Evolutionary conservation across 2,329 filamentous ascomycete species (phyloP), one percentile per base, ranked within the genome.

Genomic region (Sarocladium oryzae): DNA sequence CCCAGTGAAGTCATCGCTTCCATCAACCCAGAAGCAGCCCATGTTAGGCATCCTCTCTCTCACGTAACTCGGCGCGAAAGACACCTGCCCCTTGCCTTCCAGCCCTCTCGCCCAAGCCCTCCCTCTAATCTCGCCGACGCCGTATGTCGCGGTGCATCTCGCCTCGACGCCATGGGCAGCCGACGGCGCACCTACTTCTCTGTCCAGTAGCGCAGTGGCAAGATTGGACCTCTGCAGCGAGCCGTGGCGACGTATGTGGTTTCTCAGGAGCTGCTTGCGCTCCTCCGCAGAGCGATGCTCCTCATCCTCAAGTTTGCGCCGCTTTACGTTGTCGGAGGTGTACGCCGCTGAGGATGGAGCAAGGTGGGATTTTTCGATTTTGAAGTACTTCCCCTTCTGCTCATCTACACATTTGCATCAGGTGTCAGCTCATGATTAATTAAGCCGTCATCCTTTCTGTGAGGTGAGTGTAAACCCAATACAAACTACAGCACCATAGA

Each of bases 361-460:
- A 15, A 72, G 73, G 51, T 77, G 72, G 35, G 78, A 72, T 41
- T 73, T 76, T 61, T 85, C 79, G 48, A 88, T 77, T 58, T 81
- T 84, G 66, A 87, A 88, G 60, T 87, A 88, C 56, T 80, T 84
- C 33, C 75, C 76, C 63, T 81, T 86, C 38, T 74, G 73, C 13
- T 65, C 49, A 54, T 83, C 80, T 82, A 50, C 16, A 41, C 21
- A 15, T n/a, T n/a, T n/a, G n/a, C n/a, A n/a, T n/a, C n/a, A n/a
- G n/a, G n/a, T n/a, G n/a, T n/a, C n/a, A n/a, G n/a, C n/a, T n/a
- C n/a, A n/a, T n/a, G n/a, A n/a, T n/a, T n/a, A n/a, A n/a, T n/a
- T n/a, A n/a, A n/a, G n/a, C n/a, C n/a, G n/a, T n/a, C n/a, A n/a
- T n/a, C n/a, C n/a, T n/a, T n/a, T n/a, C n/a, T n/a, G n/a, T n/a